These are phyloP conservation scores for Xylaria cubensis DNA, from an alignment of 495 filamentous ascomycete species.

Conservation along the genomic window DNA sequence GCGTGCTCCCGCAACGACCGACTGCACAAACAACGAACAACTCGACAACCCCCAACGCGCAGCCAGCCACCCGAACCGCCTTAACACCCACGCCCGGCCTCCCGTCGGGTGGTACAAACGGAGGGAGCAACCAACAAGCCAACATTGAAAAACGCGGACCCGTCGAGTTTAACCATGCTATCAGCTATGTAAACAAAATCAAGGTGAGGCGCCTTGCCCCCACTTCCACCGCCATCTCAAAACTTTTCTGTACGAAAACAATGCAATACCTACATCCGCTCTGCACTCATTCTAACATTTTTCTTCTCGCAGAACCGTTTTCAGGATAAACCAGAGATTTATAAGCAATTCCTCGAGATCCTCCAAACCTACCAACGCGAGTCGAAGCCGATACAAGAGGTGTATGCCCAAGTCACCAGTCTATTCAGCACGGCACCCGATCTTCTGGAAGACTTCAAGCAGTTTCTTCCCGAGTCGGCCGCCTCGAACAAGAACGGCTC, in stretches of 20 bases:
- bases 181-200: conserved; percentile 99
- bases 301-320: conserved; percentile 79
- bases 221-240: conserved; percentile 33
- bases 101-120: conserved; percentile 43
- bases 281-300: conserved; percentile 26
- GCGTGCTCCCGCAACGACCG: conserved; percentile 79
- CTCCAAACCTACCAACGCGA: conserved; percentile 98
- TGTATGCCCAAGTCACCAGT: conserved; percentile 95
- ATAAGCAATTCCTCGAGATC: conserved; percentile 99
- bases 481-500: conserved; percentile 80
- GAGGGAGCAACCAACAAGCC: conserved; percentile 58
- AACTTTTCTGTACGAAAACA: conserved; percentile 29
- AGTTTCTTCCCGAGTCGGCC: conserved; percentile 96
- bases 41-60: conserved; percentile 45
- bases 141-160: conserved; percentile 86
- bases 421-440: conserved; percentile 95
- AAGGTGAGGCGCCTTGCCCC: conserved; percentile 67
- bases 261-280: conserved; percentile 26
- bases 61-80: conserved; percentile 49
- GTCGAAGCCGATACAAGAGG: conserved; percentile 97
- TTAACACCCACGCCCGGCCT: conserved; percentile 59
- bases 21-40: conserved; percentile 78
- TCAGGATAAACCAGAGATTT: conserved; percentile 92
- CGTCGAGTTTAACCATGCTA: conserved; percentile 99
- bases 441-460: conserved; percentile 97